Conservation (phyloP, 1,139 yeast genomes). For the Kodamaea sp. region DNA sequence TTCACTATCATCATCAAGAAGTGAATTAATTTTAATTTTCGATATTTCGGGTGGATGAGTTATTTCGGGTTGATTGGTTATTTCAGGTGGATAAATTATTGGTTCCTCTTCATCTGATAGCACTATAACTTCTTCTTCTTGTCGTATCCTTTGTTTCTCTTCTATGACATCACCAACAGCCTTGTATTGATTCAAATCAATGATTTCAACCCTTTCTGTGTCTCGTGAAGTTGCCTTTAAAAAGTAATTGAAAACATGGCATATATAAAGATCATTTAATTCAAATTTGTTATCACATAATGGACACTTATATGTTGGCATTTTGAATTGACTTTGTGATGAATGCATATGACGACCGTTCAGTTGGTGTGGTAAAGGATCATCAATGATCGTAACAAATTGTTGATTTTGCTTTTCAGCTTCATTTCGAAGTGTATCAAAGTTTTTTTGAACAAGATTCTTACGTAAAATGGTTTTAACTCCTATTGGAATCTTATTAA, state of each 20-base stretch:
- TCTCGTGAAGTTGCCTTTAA: slow-evolving; percentile 38
- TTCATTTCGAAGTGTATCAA: slow-evolving; percentile 22
- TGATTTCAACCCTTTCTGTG: slow-evolving; percentile 35
- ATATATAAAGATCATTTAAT: slow-evolving; percentile 34
- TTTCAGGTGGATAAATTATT: too few species aligned
- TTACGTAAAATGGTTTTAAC: slow-evolving; percentile 15
- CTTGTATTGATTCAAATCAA: slow-evolving; percentile 34
- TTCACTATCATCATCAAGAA: slow-evolving; percentile 5
- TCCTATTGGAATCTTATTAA: slow-evolving; percentile 34
- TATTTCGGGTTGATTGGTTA: neutral
- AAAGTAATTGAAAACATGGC: slow-evolving; percentile 42
- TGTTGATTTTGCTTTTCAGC: slow-evolving; percentile 13
- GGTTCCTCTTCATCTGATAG: slow-evolving; percentile 16
- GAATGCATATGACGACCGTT: slow-evolving; percentile 2
- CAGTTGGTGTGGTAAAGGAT: neutral
- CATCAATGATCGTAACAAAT: neutral
- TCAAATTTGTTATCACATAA: slow-evolving; percentile 37
- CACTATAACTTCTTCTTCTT: slow-evolving; percentile 25
- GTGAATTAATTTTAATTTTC: neutral
- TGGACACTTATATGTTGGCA: slow-evolving; percentile 38
- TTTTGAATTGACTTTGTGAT: slow-evolving; percentile 11
- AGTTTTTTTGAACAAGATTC: slow-evolving; percentile 25
- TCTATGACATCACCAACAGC: slow-evolving; percentile 27
- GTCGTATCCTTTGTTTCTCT: neutral
- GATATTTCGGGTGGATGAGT: neutral